Evolutionary conservation across 768 basidiomycete species (phyloP), one percentile per base, ranked within the genome.

Genomic region (Pholiota molesta): DNA sequence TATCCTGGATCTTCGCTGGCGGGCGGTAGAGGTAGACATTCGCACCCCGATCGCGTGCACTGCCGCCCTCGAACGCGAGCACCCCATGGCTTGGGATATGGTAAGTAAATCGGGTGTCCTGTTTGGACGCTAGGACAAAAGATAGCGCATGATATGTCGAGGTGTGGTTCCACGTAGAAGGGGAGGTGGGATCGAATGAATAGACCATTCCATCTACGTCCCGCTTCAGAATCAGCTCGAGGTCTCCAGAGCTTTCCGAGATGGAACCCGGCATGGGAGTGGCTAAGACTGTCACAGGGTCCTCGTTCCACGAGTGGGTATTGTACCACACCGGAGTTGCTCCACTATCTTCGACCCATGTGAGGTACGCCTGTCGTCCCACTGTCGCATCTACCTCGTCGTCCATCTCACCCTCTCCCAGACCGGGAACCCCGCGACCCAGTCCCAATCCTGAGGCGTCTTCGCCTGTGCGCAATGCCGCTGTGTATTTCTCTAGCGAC

Each of bases 121-220:
- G 88, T 72, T 98, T 98, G 13, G 93, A 94, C 9, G 94, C 94
- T 54, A 99, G 80, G 42, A 99, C 97, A 71, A 98, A 99, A 0
- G 94, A 85, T 26, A 99, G 83, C 0, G 95, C 97, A 19, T 91
- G 88, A 73, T 86, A 95, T 0, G 97, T 98, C n/a, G 86, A 81
- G 4, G 76, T 75, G 72, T 99, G 97, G 55, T 69, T 79, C 95
- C 92, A 97, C 31, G 61, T 62, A 7, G 82, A 76, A 60, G 59
- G 71, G 66, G 74, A 71, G 0, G 75, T 68, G 9, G 65, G 68
- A 16, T 47, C 75, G 29, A 91, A 75, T 7, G 80, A 69, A 73
- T 88, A 89, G 44, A 89, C 76, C 1, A 84, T 78, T 3, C 92
- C 92, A 69, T 95, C 92, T 47, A 95, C 77, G 67, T 86, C 85